These are phyloP conservation scores for Macroventuria anomochaeta DNA, from an alignment of 2,329 filamentous ascomycete genomes.

Conservation along the genomic window DNA sequence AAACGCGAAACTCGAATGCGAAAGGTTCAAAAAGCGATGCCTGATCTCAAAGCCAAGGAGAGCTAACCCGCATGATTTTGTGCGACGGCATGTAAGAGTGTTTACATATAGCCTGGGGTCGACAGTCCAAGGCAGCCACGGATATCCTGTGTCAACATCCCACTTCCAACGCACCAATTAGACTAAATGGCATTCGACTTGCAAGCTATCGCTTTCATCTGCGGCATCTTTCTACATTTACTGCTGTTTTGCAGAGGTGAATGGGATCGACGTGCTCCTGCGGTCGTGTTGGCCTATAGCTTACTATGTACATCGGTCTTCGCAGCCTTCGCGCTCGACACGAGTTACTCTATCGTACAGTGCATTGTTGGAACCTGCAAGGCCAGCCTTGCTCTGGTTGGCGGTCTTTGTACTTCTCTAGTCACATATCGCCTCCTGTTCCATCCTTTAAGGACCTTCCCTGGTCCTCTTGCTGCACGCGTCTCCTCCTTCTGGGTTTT, in stretches of 20 bases:
- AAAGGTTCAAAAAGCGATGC: slow-evolving; percentile 4
- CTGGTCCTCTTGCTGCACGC: slow-evolving; percentile 22
- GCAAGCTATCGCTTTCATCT: background rate
- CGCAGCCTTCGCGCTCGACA: background rate
- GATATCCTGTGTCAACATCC: background rate
- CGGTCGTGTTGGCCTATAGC: background rate
- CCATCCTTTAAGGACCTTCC: slow-evolving; percentile 16
- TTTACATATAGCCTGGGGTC: background rate
- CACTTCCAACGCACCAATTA: too few species aligned
- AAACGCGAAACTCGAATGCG: slow-evolving; percentile 6
- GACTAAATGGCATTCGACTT: background rate
- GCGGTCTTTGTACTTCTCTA: slow-evolving; percentile 8
- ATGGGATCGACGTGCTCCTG: slow-evolving; percentile 8
- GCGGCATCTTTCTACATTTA: background rate
- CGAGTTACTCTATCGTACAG: background rate
- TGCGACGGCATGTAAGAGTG: background rate
- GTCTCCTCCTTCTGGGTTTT: slow-evolving; percentile 25
- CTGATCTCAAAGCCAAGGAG: background rate
- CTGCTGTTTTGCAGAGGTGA: slow-evolving; percentile 2
- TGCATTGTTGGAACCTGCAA: background rate
- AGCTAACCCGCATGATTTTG: background rate
- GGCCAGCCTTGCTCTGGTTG: background rate
- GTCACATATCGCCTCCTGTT: slow-evolving; percentile 17
- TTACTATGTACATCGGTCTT: background rate
- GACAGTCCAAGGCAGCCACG: background rate